Evolutionary conservation across 371 early-diverging fungal species (phyloP).

Genomic region (Basidiobolus meristosporus): DNA sequence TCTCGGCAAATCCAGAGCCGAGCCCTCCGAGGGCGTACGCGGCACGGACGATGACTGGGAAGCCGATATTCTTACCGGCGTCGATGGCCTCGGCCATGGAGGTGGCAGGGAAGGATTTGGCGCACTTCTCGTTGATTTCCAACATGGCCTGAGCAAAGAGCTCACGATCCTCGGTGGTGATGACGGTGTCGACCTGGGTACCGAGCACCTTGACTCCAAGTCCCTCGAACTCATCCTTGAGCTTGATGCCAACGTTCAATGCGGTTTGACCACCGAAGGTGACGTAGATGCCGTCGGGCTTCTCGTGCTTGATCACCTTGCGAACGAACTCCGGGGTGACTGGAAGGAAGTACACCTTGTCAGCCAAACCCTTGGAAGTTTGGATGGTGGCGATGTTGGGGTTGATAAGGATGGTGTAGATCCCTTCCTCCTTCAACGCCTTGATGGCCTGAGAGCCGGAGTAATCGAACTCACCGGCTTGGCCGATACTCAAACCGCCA

Average conservation of each 20-base stretch:
- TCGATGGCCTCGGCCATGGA: conserved; percentile 61
- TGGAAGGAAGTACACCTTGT: conserved; percentile 89
- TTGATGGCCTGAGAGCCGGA: conserved; percentile 87
- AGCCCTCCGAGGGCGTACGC: conserved; percentile 89
- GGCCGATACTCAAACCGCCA: conserved; percentile 91
- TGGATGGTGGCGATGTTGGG: conserved; percentile 96
- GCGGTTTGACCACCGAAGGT: conserved; percentile 96
- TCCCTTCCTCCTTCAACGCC: conserved; percentile 85
- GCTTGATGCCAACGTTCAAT: conserved; percentile 76
- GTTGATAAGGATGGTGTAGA: conserved; percentile 84
- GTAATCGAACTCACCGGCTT: conserved; percentile 97
- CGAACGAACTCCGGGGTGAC: conserved; percentile 84
- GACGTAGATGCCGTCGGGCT: conserved; percentile 86
- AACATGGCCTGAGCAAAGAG: conserved; percentile 69
- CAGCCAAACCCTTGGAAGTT: conserved; percentile 83
- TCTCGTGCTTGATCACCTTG: conserved; percentile 79
- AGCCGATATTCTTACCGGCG: conserved; percentile 73
- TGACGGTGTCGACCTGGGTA: conserved; percentile 77
- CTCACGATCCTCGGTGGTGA: conserved; percentile 87
- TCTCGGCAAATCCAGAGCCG: conserved; percentile 84
- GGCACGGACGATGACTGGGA: conserved; percentile 84
- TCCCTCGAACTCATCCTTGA: conserved; percentile 61
- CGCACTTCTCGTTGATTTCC: conserved; percentile 73
- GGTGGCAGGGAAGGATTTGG: conserved; percentile 55
- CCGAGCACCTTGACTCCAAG: conserved; percentile 86